Percentiles rank a stretch among this genome's conserved stretches.
These are phyloP conservation scores for Carex cristatella DNA, from an alignment of 176 grass and related monocot species.

Conservation along the genomic window DNA sequence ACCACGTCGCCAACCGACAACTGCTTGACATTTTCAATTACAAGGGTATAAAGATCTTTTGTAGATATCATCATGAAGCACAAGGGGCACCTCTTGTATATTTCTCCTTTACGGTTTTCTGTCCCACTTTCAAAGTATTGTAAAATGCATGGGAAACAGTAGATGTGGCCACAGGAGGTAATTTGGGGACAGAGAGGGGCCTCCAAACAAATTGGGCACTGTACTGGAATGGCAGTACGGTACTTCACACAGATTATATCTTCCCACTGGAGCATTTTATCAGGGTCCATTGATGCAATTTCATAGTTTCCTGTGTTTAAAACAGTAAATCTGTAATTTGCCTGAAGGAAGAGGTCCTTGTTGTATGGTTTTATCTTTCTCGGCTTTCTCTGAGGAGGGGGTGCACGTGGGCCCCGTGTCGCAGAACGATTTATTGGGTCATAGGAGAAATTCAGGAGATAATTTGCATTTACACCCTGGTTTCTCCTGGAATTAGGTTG, in stretches of 20 bases:
- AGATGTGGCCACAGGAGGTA: slow-evolving; percentile 97
- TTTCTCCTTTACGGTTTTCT: slow-evolving; percentile 60
- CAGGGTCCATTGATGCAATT: slow-evolving; percentile 74
- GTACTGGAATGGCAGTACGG: slow-evolving; percentile 44
- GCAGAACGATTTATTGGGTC: slow-evolving; percentile 85
- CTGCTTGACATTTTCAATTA: slow-evolving; percentile 73
- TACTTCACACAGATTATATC: slow-evolving; percentile 84
- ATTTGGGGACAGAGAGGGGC: slow-evolving; percentile 84
- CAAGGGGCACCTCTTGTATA: slow-evolving; percentile 84
- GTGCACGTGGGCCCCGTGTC: slow-evolving; percentile 37
- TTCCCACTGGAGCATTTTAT: slow-evolving; percentile 98
- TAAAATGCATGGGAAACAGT: slow-evolving; percentile 95
- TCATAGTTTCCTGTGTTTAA: slow-evolving; percentile 67
- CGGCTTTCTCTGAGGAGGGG: slow-evolving; percentile 70
- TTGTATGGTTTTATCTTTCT: slow-evolving; percentile 94
- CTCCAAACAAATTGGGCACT: slow-evolving; percentile 92
- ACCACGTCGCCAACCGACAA: slow-evolving; percentile 59
- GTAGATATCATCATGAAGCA: slow-evolving; percentile 93
- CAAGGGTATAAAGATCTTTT: slow-evolving; percentile 78
- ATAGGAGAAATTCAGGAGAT: slow-evolving; percentile 92
- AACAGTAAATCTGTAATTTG: slow-evolving; percentile 95
- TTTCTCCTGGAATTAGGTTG: slow-evolving; percentile 57
- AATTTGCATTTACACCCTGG: slow-evolving; percentile 77
- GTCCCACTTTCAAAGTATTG: slow-evolving; percentile 63
- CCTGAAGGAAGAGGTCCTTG: slow-evolving; percentile 92